Base-by-base conservation (phyloP, 306 rosid species). In the Begonia masoniana region DNA sequence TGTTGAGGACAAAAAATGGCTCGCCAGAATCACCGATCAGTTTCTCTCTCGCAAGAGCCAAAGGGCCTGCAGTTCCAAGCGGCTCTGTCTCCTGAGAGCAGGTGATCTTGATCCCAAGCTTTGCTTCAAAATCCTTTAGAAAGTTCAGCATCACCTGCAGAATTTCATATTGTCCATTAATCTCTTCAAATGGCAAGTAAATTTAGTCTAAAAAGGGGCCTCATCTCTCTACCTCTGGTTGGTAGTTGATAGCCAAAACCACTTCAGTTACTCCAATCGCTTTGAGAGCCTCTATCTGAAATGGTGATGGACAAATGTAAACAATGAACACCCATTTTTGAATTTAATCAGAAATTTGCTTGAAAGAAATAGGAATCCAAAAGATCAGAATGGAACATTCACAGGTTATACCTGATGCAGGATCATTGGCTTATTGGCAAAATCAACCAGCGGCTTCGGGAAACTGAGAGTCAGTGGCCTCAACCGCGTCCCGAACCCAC, bases 51-150 rank as follows among this genome's bases (percentile, higher is more conserved):
- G 99, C 99, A 74, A 92, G 99, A 54, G 99, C 99, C 64, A 92
- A 76, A 58, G 99, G 96, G 43, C 99, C 96, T 35, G 96, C 99
- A 55, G 99, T 92, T 55, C 99, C 99, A 6, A 92, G 72, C 54
- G 99, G 99, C 55, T 92, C 99, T 6, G 99, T 92, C 86, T 92
- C 99, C 71, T 86, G 99, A 6, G 99, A 92, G 72, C 99, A 92
- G 7, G 96, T 86, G 74, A 92, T 92, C 84, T 79, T 92, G 72
- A 92, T 86, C 36, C 78, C 95, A 6, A 92, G 84, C 66, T 92
- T 92, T 60, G 82, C 45, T 70, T 92, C 99, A 62, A 79, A 92
- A 12, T 79, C 96, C 82, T 92, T 86, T 72, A 92, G 74, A 76
- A 92, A 92, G 62, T 84, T 92, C 76, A 92, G 68, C 99, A 92